Conservation (phyloP, 768 basidiomycete species). For the Mycena floridula region DNA sequence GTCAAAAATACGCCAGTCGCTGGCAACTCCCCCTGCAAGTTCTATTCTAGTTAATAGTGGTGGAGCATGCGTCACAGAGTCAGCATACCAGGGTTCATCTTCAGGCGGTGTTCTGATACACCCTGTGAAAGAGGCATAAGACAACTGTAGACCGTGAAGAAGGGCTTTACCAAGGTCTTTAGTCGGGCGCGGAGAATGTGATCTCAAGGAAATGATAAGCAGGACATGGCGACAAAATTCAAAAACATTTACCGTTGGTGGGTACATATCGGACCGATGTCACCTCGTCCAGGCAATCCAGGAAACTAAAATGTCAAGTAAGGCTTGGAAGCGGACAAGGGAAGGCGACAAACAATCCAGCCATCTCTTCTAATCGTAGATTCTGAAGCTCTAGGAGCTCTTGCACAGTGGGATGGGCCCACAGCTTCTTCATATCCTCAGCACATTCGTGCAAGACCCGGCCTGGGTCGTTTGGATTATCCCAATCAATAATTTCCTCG, state of each 20-base stretch:
- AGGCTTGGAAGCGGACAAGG: background rate
- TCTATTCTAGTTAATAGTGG: background rate
- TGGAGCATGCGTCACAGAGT: constrained; percentile 3
- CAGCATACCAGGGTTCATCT: constrained; percentile 40
- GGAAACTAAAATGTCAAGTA: constrained; percentile 40
- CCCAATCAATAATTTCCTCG: constrained; percentile 31
- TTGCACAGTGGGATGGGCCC: constrained; percentile 52
- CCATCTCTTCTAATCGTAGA: constrained; percentile 58
- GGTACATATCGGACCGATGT: constrained; percentile 58
- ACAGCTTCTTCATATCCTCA: constrained; percentile 60
- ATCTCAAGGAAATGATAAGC: constrained; percentile 34
- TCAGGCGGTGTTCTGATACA: constrained; percentile 67
- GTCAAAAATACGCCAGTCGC: constrained; percentile 43
- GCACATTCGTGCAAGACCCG: constrained; percentile 50
- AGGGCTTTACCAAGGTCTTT: constrained; percentile 43
- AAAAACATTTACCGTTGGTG: constrained; percentile 49
- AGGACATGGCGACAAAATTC: background rate
- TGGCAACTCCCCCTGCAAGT: constrained; percentile 16
- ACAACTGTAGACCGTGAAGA: background rate
- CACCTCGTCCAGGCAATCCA: constrained; percentile 60
- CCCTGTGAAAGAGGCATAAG: constrained; percentile 26
- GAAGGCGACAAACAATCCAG: constrained; percentile 56
- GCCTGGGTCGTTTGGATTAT: constrained; percentile 51
- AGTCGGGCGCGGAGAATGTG: constrained; percentile 68
- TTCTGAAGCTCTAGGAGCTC: constrained; percentile 46